Conservation (phyloP, 2,329 filamentous ascomycete species). For the Ophiocordyceps robertsii region DNA sequence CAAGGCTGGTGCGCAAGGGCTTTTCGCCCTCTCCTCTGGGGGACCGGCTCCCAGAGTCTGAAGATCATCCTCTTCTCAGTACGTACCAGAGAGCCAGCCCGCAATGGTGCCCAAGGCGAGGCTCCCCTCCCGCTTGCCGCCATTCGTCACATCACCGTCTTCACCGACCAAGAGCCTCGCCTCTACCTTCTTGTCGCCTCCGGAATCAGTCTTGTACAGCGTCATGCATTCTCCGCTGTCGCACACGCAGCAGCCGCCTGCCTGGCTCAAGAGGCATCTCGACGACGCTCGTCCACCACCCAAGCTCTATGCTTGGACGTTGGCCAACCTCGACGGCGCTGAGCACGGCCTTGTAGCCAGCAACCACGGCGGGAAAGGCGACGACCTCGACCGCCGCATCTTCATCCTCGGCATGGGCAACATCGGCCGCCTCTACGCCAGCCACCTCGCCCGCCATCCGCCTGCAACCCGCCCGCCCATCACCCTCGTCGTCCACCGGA, state of each 20-base stretch:
- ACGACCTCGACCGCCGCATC: constrained; percentile 34
- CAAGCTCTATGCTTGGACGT: constrained; percentile 23
- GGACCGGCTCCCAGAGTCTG: no score
- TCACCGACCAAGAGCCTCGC: no score
- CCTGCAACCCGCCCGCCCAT: constrained; percentile 48
- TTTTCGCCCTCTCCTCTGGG: no score
- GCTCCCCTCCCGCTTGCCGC: no score
- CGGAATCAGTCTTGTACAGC: background rate
- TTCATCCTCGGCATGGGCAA: constrained; percentile 73
- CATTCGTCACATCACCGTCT: no score
- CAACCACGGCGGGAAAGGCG: background rate
- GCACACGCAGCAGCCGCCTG: constrained; percentile 1
- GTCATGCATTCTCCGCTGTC: background rate
- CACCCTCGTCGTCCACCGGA: constrained; percentile 65
- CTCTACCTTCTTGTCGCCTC: no score
- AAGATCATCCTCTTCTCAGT: no score
- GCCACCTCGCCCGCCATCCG: constrained; percentile 46
- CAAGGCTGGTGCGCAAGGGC: no score
- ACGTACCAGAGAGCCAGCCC: no score
- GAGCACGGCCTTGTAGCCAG: background rate
- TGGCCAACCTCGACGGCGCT: constrained; percentile 13
- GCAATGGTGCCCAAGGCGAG: no score
- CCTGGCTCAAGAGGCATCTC: constrained; percentile 21
- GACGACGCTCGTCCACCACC: constrained; percentile 12
- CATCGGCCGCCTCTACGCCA: constrained; percentile 67